Evolutionary conservation across 208 protist genomes (phyloP).

Genomic region (Porcisia deanei): DNA sequence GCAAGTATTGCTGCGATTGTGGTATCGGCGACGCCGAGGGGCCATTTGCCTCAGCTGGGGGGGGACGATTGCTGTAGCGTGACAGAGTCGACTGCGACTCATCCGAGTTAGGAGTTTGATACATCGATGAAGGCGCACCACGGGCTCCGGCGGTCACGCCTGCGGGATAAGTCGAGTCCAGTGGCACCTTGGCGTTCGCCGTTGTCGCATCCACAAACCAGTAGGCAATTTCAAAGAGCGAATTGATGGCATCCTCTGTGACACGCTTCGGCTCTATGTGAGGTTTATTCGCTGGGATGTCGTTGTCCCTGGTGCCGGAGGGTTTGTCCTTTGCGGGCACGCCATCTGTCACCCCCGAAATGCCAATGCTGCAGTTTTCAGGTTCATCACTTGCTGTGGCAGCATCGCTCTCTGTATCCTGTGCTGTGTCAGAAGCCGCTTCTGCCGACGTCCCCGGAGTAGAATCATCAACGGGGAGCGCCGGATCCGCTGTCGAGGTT

Average conservation of each 20-base stretch:
- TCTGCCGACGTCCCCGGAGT: no score
- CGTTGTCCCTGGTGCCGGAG: background rate
- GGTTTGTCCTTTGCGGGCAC: background rate
- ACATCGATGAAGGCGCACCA: background rate
- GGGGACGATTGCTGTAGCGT: background rate
- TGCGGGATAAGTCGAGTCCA: conserved; percentile 29
- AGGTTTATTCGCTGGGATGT: background rate
- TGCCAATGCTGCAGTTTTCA: no score
- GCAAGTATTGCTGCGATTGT: conserved; percentile 15
- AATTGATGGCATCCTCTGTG: conserved; percentile 66
- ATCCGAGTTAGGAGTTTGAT: background rate
- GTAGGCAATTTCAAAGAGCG: conserved; percentile 70
- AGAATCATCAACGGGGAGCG: background rate
- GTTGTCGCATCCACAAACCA: conserved; percentile 86
- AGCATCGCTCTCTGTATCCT: background rate
- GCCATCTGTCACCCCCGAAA: background rate
- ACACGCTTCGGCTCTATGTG: conserved; percentile 44
- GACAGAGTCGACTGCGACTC: background rate
- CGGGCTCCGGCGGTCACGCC: background rate
- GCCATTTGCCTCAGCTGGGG: background rate
- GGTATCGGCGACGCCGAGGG: background rate
- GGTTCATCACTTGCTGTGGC: background rate
- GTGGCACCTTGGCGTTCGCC: conserved; percentile 65
- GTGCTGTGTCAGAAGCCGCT: background rate
- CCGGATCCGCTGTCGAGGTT: background rate